phyloP scores from a whole-genome alignment of 176 grass and related monocot species.

The Oryza meridionalis region DNA sequence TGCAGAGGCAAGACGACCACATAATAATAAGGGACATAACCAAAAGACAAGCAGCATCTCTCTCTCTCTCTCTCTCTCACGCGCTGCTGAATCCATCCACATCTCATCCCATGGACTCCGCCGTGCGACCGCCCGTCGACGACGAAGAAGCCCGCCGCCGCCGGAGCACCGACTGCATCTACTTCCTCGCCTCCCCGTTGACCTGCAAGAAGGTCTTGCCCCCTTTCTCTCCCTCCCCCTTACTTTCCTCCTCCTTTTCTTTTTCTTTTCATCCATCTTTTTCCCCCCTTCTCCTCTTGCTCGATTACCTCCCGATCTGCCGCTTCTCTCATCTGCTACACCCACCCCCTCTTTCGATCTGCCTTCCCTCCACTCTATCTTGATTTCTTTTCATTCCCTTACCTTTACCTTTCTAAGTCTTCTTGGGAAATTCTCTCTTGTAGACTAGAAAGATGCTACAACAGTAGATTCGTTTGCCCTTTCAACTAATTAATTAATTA shows the following conservation, averaged over 20 bases:
- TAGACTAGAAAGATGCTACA: background rate
- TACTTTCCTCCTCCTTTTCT: background rate
- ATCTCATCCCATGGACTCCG: slow-evolving; percentile 40
- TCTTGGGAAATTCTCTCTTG: background rate
- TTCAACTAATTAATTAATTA: background rate
- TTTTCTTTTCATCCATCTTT: background rate
- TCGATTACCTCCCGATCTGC: background rate
- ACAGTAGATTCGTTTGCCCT: background rate
- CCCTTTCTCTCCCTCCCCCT: background rate
- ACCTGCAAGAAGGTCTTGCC: slow-evolving; percentile 69
- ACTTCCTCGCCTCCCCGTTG: slow-evolving; percentile 76
- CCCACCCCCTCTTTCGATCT: background rate
- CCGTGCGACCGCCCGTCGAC: slow-evolving; percentile 35
- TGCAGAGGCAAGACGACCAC: too few species aligned
- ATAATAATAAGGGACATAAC: too few species aligned
- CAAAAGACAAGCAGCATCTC: too few species aligned
- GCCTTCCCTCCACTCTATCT: background rate
- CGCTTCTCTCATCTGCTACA: background rate
- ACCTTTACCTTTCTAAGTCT: background rate
- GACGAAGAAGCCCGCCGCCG: slow-evolving; percentile 46
- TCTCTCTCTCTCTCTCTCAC: too few species aligned
- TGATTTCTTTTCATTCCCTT: background rate
- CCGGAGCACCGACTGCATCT: slow-evolving; percentile 68
- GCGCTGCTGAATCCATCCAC: background rate
- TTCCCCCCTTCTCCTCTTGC: background rate